phyloP scores from a whole-genome alignment of 1,284 basidiomycete genomes.

The Wolfiporia cocos region DNA sequence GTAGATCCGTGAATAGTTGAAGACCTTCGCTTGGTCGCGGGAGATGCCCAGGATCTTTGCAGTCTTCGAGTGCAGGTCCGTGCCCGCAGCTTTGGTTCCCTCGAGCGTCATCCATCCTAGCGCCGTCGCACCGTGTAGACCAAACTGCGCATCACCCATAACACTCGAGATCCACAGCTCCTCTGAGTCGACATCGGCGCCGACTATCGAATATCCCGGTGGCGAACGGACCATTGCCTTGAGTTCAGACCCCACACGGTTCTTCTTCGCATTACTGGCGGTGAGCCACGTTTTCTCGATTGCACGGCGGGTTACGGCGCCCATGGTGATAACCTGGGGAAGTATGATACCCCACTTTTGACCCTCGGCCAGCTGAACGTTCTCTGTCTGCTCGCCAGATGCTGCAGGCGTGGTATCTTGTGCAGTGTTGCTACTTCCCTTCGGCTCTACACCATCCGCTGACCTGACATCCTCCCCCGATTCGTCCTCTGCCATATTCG shows the following conservation, averaged over 20 bases:
- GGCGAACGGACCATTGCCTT: conserved; percentile 98
- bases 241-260: conserved; percentile 94
- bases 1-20: conserved; percentile 99
- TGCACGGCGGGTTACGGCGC: conserved; percentile 94
- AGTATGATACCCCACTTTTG: conserved; percentile 91
- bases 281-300: conserved; percentile 99
- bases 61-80: conserved; percentile 96
- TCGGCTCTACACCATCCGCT: too few species aligned
- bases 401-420: too few species aligned
- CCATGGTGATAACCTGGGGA: conserved; percentile 97
- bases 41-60: conserved; percentile 91
- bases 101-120: conserved; percentile 99
- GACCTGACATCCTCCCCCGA: background rate
- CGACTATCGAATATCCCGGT: conserved; percentile 90
- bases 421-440: too few species aligned
- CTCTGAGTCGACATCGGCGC: conserved; percentile 98
- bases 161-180: conserved; percentile 99
- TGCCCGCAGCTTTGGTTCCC: conserved; percentile 94
- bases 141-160: conserved; percentile 99
- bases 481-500: background rate
- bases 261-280: conserved; percentile 96
- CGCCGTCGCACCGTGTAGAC: conserved; percentile 93
- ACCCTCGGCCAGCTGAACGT: too few species aligned
- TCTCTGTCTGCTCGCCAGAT: too few species aligned
- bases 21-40: conserved; percentile 95